These are phyloP conservation scores for Syzygium aqueum DNA, from an alignment of 345 rosid genomes.

Conservation along the genomic window DNA sequence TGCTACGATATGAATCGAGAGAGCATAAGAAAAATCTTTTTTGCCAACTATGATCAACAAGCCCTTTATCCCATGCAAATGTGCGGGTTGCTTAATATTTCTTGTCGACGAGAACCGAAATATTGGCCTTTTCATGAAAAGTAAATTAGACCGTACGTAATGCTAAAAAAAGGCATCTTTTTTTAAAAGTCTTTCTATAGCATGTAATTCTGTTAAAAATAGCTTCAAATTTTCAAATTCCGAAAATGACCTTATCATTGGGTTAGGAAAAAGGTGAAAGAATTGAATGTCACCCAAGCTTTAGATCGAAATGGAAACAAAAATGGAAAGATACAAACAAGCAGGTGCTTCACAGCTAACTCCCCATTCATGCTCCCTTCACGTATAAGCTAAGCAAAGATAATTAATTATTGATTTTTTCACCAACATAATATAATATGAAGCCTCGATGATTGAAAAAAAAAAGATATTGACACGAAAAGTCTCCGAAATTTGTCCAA, in stretches of 20 bases:
- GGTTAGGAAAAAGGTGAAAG: not conserved
- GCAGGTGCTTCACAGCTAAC: not conserved
- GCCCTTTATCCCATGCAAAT: not conserved
- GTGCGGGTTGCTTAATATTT: not conserved
- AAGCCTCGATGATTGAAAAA: not conserved
- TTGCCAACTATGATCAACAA: not conserved
- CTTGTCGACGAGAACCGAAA: not conserved
- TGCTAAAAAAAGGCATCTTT: not conserved
- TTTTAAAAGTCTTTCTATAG: not conserved
- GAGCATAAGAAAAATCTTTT: not conserved
- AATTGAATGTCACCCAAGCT: not conserved
- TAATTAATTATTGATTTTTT: not conserved
- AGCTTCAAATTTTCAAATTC: not conserved
- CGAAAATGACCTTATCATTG: not conserved
- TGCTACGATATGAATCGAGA: not conserved
- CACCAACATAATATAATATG: not conserved
- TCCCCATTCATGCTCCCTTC: not conserved
- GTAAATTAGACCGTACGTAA: not conserved
- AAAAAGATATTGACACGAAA: not conserved
- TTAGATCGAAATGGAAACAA: not conserved
- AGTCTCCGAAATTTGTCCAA: rapidly evolving
- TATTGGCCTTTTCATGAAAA: not conserved
- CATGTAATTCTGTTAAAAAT: not conserved
- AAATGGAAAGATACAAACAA: not conserved
- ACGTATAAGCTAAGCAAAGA: not conserved